Evolutionary conservation across 345 rosid genomes (phyloP), one percentile per base, ranked within the genome.

Genomic region (Salix exigua): DNA sequence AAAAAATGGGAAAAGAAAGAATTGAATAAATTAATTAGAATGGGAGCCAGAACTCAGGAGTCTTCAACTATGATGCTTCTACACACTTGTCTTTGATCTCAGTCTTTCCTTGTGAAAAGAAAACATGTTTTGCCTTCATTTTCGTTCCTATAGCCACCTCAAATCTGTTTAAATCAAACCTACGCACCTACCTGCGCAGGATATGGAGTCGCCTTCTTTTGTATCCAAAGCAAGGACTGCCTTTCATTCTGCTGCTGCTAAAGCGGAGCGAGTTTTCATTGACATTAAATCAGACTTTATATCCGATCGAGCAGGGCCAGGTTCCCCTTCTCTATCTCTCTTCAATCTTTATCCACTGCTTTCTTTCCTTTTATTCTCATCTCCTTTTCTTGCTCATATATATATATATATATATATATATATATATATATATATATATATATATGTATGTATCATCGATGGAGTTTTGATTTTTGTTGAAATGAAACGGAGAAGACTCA

Each of bases 261-360:
- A 91, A 87, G 97, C 99, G 85, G 99, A 95, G 89, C 97, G 96
- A 61, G 99, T 91, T 71, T 81, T 95, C 83, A 88, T 89, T 71
- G 83, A 81, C 63, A 76, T 81, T 62, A 81, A 81, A 67, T 80
- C 87, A 78, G 98, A 94, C 80, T 84, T 94, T 71, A 88, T 82
- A 84, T 91, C 91, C 83, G 97, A 95, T 87, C 92, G 84, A 21
- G 35, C 74, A 82, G 97, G 97, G 44, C 44, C 44, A 40, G 44
- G 44, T 40, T 40, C 44, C 44, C 44, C 44, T 2, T 40, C 44
- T 40, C 44, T 72, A 11, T 33, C 5, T 66, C 28, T 23, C 37
- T 51, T 23, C 69, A 17, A 42, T 75, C 46, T 17, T 17, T 30
- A 26, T 14, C 26, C 38, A 28, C 11, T 55, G 38, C 50, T 65